phyloP scores from a whole-genome alignment of 257 asterid genomes.

The Thymus quinquecostatus region DNA sequence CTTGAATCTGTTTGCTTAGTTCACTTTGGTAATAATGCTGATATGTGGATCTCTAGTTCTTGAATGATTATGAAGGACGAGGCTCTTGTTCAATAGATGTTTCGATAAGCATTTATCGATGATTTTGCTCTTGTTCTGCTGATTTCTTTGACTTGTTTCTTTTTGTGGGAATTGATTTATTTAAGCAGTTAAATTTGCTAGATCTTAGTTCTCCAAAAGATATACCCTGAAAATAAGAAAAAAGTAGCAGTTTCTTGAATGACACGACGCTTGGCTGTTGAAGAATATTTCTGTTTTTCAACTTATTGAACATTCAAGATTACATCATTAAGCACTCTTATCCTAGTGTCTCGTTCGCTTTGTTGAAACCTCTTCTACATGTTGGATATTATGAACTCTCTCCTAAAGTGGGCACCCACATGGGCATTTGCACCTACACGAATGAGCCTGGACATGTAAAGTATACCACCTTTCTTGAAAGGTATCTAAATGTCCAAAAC shows the following conservation, averaged over 20 bases:
- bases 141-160: background rate
- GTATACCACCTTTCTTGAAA: slow-evolving; percentile 3
- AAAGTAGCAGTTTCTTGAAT: background rate
- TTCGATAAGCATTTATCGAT: background rate
- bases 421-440: background rate
- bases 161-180: background rate
- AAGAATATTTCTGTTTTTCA: background rate
- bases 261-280: background rate
- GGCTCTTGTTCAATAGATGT: background rate
- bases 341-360: slow-evolving; percentile 18
- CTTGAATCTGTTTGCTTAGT: background rate
- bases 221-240: background rate
- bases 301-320: background rate
- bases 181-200: background rate
- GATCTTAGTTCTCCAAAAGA: background rate
- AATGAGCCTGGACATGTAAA: background rate
- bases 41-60: slow-evolving; percentile 1
- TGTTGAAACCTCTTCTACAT: background rate
- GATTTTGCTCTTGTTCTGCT: slow-evolving; percentile 6
- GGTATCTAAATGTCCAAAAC: slow-evolving; percentile 7
- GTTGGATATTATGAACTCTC: background rate
- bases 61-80: background rate
- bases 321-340: background rate
- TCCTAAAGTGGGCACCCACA: background rate
- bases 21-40: background rate